Evolutionary conservation across 805 yeast species (phyloP), one percentile per base, ranked within the genome.

Genomic region (Teunomyces kruisii): DNA sequence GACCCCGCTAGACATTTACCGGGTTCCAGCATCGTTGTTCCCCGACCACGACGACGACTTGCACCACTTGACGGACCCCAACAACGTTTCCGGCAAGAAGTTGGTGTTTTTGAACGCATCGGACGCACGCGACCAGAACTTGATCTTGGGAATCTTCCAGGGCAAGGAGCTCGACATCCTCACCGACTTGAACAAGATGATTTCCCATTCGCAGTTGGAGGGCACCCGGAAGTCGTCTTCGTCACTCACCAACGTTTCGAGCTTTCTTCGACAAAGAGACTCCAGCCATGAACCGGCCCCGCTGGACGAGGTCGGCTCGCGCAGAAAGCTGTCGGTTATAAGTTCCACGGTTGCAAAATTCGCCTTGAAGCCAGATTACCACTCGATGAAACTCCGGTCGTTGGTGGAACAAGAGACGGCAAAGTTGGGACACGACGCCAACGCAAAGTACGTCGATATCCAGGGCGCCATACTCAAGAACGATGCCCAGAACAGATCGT

Each of bases 381-480:
- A 22, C 19, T 26, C 32, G 7, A 9, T 32, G 9, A 26, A 26
- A 26, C 3, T 26, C 4, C 28, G 28, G 9, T 26, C 28, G 28
- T 9, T 26, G 28, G 28, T 26, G 9, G 28, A 8, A 26, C 9
- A 26, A 26, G 28, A 26, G 9, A 13, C 3, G 3, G 16, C 5
- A 3, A 32, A 14, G 7, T 10, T 19, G 12, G 36, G 35, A n/a
- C n/a, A n/a, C 9, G 36, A 16, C 6, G 32, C 28, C 5, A 9
- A 8, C n/a, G 15, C 27, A 16, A 10, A 32, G 4, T 39, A 30
- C 33, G 48, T 57, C 9, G 55, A 59, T 19, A 52, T 66, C 30
- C 53, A 58, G 33, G 75, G 75, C 9, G 74, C 73, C n/a, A 54
- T 70, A 6, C 52, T 69, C 47, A 63, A 72, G 38, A 70, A 70